A percentile compares a stretch with the other conserved stretches of the same genome.
phyloP scores from a whole-genome alignment of 306 rosid genomes.

The Trichosanthes truncata region DNA sequence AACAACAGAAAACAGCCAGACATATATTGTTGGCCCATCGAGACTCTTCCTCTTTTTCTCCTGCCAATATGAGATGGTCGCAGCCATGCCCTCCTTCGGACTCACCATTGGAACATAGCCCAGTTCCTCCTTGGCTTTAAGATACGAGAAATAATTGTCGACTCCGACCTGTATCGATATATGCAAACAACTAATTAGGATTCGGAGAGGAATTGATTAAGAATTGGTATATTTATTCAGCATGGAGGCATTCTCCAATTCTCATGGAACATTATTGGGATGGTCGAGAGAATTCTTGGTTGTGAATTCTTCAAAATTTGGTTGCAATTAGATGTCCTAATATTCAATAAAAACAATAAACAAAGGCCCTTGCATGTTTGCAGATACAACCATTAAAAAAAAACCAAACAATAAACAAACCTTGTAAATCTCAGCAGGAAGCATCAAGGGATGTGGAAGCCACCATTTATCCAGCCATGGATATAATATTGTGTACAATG shows the following conservation, averaged over 20 bases:
- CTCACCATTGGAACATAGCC: slow-evolving; percentile 70
- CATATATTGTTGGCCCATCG: slow-evolving; percentile 70
- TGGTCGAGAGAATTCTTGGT: not conserved
- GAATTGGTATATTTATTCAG: not conserved
- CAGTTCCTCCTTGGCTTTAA: slow-evolving; percentile 83
- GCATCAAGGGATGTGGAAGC: slow-evolving; percentile 94
- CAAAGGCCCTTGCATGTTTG: not conserved
- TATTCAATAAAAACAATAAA: no score
- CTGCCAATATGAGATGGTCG: slow-evolving; percentile 81
- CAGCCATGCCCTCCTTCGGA: slow-evolving; percentile 75
- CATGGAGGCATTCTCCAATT: not conserved
- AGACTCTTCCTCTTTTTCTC: slow-evolving; percentile 46
- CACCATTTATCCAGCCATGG: slow-evolving; percentile 77
- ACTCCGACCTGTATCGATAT: slow-evolving; percentile 64
- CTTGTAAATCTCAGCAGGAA: slow-evolving; percentile 92
- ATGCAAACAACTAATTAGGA: not conserved
- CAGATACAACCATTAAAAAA: not conserved
- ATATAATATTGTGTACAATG: slow-evolving; percentile 57
- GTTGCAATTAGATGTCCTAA: not conserved
- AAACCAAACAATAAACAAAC: slow-evolving; percentile 21
- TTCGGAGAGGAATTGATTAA: not conserved
- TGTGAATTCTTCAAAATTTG: not conserved
- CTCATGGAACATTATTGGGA: not conserved
- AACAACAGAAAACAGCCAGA: slow-evolving; percentile 50
- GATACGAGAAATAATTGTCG: slow-evolving; percentile 70